These are phyloP conservation scores for Colletotrichum scovillei DNA, from an alignment of 2,329 filamentous ascomycete genomes.

Conservation along the genomic window DNA sequence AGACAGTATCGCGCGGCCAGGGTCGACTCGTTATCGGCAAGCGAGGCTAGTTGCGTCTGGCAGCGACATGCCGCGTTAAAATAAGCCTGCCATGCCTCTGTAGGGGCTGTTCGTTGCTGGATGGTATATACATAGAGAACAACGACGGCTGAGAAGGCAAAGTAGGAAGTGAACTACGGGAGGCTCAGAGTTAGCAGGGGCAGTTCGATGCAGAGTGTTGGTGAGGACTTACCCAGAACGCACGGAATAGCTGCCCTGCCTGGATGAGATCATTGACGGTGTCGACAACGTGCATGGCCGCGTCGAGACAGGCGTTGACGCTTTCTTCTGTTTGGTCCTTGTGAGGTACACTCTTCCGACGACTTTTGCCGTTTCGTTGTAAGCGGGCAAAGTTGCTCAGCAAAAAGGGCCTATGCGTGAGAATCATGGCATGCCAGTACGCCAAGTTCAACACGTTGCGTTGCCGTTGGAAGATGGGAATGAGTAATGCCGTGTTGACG, in stretches of 20 bases:
- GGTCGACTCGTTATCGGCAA: constrained; percentile 49
- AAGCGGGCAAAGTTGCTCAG: constrained; percentile 48
- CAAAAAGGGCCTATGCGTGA: constrained; percentile 51
- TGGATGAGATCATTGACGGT: constrained; percentile 52
- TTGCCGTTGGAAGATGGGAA: constrained; percentile 54
- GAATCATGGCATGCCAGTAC: constrained; percentile 55
- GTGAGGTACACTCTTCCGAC: not conserved
- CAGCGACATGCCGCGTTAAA: constrained; percentile 52
- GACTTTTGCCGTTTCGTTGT: constrained; percentile 32
- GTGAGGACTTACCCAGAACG: constrained; percentile 51
- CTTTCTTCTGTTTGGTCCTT: constrained; percentile 36
- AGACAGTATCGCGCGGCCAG: constrained; percentile 54
- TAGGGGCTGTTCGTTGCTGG: constrained; percentile 45
- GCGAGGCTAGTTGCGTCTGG: constrained; percentile 50
- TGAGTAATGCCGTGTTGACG: constrained; percentile 46
- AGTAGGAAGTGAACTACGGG: constrained; percentile 48
- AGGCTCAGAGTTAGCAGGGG: too few relatives aligned
- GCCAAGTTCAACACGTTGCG: constrained; percentile 54
- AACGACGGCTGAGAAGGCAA: constrained; percentile 56
- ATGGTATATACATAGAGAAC: constrained; percentile 58
- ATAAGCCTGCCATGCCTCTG: constrained; percentile 43
- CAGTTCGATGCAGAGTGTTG: not conserved
- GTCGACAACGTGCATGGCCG: constrained; percentile 51
- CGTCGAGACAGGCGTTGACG: constrained; percentile 47
- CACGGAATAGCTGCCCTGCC: constrained; percentile 49